Conservation (phyloP, 345 rosid species). For the Lagerstroemia speciosa region DNA sequence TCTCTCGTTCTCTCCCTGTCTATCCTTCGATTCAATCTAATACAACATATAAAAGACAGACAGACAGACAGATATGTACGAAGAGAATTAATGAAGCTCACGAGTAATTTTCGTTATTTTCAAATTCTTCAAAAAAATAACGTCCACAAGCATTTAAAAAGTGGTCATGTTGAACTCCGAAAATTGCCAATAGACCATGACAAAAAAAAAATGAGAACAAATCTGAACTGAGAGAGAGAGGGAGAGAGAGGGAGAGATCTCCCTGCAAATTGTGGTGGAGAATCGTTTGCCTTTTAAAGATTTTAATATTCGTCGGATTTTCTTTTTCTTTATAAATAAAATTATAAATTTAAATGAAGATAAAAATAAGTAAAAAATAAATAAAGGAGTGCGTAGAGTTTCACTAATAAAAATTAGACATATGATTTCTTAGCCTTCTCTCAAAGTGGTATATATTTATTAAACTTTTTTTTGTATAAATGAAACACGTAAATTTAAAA, state of each 20-base stretch:
- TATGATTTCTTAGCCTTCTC: no score
- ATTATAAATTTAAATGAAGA: no score
- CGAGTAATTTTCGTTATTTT: conserved; percentile 6
- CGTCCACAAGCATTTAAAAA: background rate
- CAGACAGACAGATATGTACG: background rate
- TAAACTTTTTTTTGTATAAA: no score
- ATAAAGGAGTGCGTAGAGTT: no score
- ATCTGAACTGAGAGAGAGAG: background rate
- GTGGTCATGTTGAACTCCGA: background rate
- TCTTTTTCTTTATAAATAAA: background rate
- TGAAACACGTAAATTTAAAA: no score
- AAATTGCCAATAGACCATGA: background rate
- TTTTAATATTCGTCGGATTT: background rate
- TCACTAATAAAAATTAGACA: no score
- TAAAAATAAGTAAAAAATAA: no score
- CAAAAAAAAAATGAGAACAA: background rate
- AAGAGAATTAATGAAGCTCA: conserved; percentile 9
- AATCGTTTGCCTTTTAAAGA: background rate
- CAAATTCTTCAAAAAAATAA: background rate
- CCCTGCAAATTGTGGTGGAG: background rate
- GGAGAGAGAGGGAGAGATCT: background rate
- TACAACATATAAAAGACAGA: background rate
- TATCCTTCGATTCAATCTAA: no score
- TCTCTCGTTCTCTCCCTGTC: no score
- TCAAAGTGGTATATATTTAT: no score